Conservation (phyloP, 495 filamentous ascomycete genomes). For the Amniculicola lignicola region DNA sequence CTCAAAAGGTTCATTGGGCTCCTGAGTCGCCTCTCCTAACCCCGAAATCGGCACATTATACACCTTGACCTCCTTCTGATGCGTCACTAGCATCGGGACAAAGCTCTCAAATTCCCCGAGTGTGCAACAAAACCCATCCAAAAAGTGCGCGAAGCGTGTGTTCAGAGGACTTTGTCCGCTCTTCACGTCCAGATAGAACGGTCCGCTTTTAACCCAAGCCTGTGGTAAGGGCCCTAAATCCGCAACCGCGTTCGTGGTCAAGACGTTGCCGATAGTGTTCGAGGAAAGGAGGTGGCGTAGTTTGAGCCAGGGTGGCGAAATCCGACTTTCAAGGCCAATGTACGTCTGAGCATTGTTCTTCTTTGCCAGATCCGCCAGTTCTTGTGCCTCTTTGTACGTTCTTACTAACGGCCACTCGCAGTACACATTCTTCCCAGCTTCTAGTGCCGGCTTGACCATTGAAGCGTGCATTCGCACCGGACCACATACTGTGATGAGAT, state of each 20-base stretch:
- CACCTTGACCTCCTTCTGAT: conserved; percentile 7
- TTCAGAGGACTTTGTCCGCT: neutral
- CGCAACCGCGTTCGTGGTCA: neutral
- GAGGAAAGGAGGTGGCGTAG: neutral
- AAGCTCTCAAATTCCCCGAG: neutral
- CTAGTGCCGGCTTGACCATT: neutral
- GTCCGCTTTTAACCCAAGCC: neutral
- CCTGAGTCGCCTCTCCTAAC: neutral
- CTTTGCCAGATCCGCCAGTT: conserved; percentile 7
- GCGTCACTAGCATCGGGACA: neutral
- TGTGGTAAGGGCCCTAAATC: neutral
- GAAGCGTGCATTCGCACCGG: conserved; percentile 5
- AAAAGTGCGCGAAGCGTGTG: conserved; percentile 1
- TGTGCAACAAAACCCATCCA: neutral
- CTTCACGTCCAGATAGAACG: conserved; percentile 1
- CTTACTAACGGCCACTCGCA: conserved; percentile 18
- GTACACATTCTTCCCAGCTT: conserved; percentile 12
- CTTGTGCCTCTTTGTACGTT: conserved; percentile 9
- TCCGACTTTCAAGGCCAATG: conserved; percentile 5
- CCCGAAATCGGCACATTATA: neutral
- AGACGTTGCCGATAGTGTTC: conserved; percentile 12
- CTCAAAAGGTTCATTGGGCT: neutral
- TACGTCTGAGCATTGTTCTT: conserved; percentile 4
- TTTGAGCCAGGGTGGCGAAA: neutral
- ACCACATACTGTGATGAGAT: conserved; percentile 11